Evolutionary conservation across 805 yeast species (phyloP), one percentile per base, ranked within the genome.

Genomic region (Ogataea pini): DNA sequence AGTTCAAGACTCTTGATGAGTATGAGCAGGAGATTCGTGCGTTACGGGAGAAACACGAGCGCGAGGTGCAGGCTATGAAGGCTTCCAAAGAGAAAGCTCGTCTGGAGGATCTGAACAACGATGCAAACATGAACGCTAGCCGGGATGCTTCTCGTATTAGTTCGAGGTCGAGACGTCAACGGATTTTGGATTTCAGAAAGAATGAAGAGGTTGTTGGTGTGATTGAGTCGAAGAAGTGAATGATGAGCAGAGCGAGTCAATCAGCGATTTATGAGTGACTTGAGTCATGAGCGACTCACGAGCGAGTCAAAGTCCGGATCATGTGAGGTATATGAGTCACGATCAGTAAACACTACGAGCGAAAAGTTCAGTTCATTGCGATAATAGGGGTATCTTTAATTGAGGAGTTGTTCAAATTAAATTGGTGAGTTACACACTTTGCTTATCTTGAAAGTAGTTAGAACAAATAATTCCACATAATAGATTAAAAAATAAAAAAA

Each of bases 201-300:
- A 80, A 85, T 55, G 94, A 87, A 63, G 79, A 77, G 49, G 88
- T 87, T 52, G 73, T 88, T 43, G 95, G 95, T 25, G 44, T 59
- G 7, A 59, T 67, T 37, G 68, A 62, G 16, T 27, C 38, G 18
- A 46, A 47, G 32, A 28, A 39, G 17, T 45, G 24, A 25, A 24
- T 20, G 18, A 6, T 10, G 42, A 14, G 42, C 32, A 9, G 47
- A 24, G 27, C 31, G 4, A 28, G 31, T 28, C n/a, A n/a, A 28
- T 28, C 9, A 24, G 31, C 31, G 31, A 28, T n/a, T n/a, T n/a
- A n/a, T n/a, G n/a, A n/a, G 32, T n/a, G 14, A 28, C 32, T 22
- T 22, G 25, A 22, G 7, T 28, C n/a, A 12, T 28, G 32, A 28
- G n/a, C 14, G 32, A 28, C 32, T 4, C 5, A 22, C 25, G 25